Conservation (phyloP, 2,329 filamentous ascomycete species). For the Cercospora janseana region DNA sequence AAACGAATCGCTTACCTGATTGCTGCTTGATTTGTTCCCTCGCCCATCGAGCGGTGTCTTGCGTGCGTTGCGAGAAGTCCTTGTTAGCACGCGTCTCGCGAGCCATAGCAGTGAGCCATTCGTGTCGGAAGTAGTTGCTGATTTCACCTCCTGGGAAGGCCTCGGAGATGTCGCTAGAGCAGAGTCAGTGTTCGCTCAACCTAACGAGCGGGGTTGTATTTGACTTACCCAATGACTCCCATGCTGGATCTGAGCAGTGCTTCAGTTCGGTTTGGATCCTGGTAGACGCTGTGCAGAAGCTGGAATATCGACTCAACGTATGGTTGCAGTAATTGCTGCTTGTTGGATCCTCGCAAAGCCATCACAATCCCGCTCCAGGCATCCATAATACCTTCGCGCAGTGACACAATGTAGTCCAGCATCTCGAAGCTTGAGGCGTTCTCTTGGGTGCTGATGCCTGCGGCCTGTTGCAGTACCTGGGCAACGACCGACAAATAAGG, state of each 20-base stretch:
- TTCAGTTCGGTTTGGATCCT: slow-evolving; percentile 86
- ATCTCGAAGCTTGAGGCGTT: slow-evolving; percentile 71
- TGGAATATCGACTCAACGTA: slow-evolving; percentile 85
- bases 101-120: slow-evolving; percentile 86
- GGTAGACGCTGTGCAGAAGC: slow-evolving; percentile 75
- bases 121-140: slow-evolving; percentile 77
- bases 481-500: slow-evolving; percentile 90
- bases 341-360: slow-evolving; percentile 80
- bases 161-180: slow-evolving; percentile 79
- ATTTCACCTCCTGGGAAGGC: slow-evolving; percentile 90
- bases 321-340: slow-evolving; percentile 69
- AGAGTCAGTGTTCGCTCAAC: slow-evolving; percentile 39
- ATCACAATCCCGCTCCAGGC: slow-evolving; percentile 97
- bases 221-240: slow-evolving; percentile 87
- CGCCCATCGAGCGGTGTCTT: slow-evolving; percentile 95
- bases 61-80: slow-evolving; percentile 79
- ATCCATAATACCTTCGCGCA: slow-evolving; percentile 98
- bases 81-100: slow-evolving; percentile 88
- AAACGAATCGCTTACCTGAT: slow-evolving; percentile 40
- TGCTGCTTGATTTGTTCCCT: slow-evolving; percentile 97
- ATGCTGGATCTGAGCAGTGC: slow-evolving; percentile 88
- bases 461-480: slow-evolving; percentile 89
- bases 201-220: slow-evolving; percentile 7
- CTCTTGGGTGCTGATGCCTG: slow-evolving; percentile 70
- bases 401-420: slow-evolving; percentile 91